Conservation (phyloP, 495 filamentous ascomycete species). For the Aspergillus baeticus region DNA sequence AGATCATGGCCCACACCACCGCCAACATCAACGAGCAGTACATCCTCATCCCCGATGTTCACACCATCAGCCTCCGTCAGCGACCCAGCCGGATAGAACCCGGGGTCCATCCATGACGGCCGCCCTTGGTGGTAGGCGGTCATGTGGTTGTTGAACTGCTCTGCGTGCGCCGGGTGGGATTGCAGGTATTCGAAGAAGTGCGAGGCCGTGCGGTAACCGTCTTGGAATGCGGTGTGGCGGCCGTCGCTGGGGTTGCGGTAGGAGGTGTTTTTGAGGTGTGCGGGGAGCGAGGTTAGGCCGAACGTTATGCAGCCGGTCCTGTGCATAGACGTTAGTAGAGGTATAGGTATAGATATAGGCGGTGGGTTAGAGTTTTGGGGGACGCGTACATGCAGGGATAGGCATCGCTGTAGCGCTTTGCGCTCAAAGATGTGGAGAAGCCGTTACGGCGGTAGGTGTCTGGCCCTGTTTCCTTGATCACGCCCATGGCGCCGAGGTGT, state of each 20-base stretch:
- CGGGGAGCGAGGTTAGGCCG: constrained; percentile 29
- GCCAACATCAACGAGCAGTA: constrained; percentile 53
- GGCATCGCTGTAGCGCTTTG: constrained; percentile 34
- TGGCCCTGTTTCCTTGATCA: constrained; percentile 41
- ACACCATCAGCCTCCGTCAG: constrained; percentile 27
- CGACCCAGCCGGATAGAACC: constrained; percentile 46
- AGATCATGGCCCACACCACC: constrained; percentile 53
- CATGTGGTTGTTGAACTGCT: constrained; percentile 53
- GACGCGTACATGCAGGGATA: constrained; percentile 34
- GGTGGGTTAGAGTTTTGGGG: not conserved
- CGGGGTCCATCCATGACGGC: constrained; percentile 50
- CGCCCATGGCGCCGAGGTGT: constrained; percentile 50
- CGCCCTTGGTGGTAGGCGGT: constrained; percentile 46
- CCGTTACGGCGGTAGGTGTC: constrained; percentile 46
- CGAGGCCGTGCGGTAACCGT: constrained; percentile 28
- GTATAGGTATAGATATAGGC: not conserved
- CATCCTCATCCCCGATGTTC: constrained; percentile 9
- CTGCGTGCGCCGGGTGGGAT: constrained; percentile 22
- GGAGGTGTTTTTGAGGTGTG: constrained; percentile 27
- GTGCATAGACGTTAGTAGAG: too few species aligned
- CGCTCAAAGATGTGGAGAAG: constrained; percentile 39
- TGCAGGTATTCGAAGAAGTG: constrained; percentile 37
- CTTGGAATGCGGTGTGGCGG: constrained; percentile 30
- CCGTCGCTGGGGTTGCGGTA: constrained; percentile 33
- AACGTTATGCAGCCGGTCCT: constrained; percentile 33